Conservation (phyloP, 2,329 filamentous ascomycete species). For the Diaporthe citri region DNA sequence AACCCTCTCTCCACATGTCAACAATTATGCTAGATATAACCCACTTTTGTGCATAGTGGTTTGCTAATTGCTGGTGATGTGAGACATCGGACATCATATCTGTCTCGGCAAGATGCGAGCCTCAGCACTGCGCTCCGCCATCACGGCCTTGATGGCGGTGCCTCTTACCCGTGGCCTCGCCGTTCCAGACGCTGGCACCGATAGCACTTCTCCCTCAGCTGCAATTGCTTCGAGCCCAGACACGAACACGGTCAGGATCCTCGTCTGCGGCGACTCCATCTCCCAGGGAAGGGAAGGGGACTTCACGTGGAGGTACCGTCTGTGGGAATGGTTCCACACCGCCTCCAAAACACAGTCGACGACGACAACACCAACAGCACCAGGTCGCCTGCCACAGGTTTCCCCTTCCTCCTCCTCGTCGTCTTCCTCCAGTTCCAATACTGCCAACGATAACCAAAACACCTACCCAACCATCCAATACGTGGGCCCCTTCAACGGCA, state of each 20-base stretch:
- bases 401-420: slow-evolving; percentile 1
- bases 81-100: not conserved
- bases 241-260: slow-evolving; percentile 42
- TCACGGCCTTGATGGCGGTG: not conserved
- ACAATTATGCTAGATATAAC: not conserved
- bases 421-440: not conserved
- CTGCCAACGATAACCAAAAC: not conserved
- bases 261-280: slow-evolving; percentile 56
- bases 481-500: slow-evolving; percentile 54
- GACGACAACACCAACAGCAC: not conserved
- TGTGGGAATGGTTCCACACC: slow-evolving; percentile 54
- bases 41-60: not conserved
- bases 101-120: slow-evolving; percentile 20
- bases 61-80: slow-evolving; percentile 1
- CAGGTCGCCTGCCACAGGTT: slow-evolving; percentile 39
- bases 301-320: slow-evolving; percentile 57
- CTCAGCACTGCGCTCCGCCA: slow-evolving; percentile 13
- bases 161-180: not conserved
- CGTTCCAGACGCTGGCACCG: not conserved
- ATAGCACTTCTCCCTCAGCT: not conserved
- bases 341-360: slow-evolving; percentile 32
- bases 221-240: not conserved
- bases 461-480: slow-evolving; percentile 42
- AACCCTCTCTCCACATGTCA: not conserved
- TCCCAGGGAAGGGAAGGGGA: slow-evolving; percentile 55